Base-by-base conservation (phyloP, 2,329 filamentous ascomycete genomes). In the Verruconis gallopava region DNA sequence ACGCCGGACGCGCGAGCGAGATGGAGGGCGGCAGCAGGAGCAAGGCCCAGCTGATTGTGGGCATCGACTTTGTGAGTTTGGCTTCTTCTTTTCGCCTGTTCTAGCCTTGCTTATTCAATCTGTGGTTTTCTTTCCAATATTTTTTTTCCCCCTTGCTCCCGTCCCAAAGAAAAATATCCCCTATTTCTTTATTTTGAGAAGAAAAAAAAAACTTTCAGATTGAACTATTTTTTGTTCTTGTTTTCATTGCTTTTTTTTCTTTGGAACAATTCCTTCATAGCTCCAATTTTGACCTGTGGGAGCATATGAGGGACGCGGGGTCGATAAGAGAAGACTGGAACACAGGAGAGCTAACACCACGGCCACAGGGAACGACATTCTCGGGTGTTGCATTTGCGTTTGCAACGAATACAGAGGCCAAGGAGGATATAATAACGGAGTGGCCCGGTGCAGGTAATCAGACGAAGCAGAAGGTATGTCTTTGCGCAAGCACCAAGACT, bases 381-480 rank as follows among this genome's bases (percentile, higher is more conserved):
- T 96, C 91, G 3, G 91, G 91, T 59, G 89, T 96, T 48, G 88
- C 88, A 21, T 98, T 95, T 59, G 79, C 79, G 34, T 84, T 84
- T 64, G 88, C 88, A 47, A 95, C 89, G 46, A 95, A 95, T 66
- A 93, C 89, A 52, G 88, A 95, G 63, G 86, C 88, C 46, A 93
- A 94, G 62, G 91, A 96, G 64, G 89, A 96, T 62, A 96, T 96
- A 54, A 98, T 98, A 54, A 93, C 89, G 48, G 91, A 98, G 66
- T 98, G 91, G 91, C 91, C 91, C 19, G 91, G 91, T 52, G 88
- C 91, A 25, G 91, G 91, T 51, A 95, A 91, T 44, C 89, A 94
- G 61, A 94, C 91, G 39, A 96, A 96, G 67, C 91, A 98, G 67
- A 98, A 98, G 81, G 89, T 93, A 61, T 45, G 49, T 48, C 45